phyloP scores from a whole-genome alignment of 75 land plant species.

The Cryptomeria japonica region DNA sequence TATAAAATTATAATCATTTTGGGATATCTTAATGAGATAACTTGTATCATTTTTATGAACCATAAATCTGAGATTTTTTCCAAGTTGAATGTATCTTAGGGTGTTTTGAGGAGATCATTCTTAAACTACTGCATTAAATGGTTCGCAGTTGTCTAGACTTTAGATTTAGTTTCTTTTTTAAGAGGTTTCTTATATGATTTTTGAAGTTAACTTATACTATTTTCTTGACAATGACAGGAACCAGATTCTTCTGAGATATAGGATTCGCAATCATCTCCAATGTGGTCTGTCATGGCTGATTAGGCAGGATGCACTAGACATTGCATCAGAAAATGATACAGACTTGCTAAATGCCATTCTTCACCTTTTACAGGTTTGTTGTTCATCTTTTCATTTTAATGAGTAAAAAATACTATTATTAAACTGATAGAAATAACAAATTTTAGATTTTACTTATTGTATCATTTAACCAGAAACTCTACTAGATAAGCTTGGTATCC shows the following conservation, averaged over 20 bases:
- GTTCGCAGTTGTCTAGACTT: not conserved
- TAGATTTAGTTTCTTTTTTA: not conserved
- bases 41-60: not conserved
- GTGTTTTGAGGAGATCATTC: not conserved
- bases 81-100: not conserved
- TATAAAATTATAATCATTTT: not conserved
- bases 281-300: constrained; percentile 12
- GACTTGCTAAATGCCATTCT: constrained; percentile 11
- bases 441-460: not conserved
- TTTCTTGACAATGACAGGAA: constrained; percentile 17
- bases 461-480: not conserved
- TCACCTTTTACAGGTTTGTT: constrained; percentile 23
- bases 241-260: constrained; percentile 24
- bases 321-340: constrained; percentile 16
- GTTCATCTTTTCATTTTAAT: not conserved
- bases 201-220: not conserved
- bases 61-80: not conserved
- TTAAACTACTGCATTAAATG: not conserved
- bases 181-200: not conserved
- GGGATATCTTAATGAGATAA: not conserved
- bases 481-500: not conserved
- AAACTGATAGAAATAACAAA: not conserved
- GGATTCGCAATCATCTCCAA: constrained; percentile 23
- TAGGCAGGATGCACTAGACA: constrained; percentile 14
- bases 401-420: not conserved